Evolutionary conservation across 106 monocot genomes (phyloP).

Genomic region (Posidonia australis): DNA sequence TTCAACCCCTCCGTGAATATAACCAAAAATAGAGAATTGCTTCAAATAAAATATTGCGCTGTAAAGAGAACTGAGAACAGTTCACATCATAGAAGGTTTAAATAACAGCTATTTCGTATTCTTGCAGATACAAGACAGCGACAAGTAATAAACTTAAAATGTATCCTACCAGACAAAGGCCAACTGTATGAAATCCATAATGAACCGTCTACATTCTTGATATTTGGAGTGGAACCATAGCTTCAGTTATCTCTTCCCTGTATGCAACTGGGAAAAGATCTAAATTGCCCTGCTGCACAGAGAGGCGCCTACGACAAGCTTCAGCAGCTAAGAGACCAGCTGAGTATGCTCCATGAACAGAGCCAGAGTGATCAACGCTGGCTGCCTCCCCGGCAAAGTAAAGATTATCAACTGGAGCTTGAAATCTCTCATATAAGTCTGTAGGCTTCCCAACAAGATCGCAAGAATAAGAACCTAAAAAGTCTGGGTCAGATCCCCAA

Average conservation of each 20-base stretch:
- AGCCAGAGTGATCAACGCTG: constrained; percentile 79
- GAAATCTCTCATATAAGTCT: constrained; percentile 71
- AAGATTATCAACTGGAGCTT: constrained; percentile 73
- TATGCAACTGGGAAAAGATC: constrained; percentile 39
- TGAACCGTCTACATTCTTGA: constrained; percentile 48
- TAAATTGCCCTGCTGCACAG: constrained; percentile 35
- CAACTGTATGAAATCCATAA: background rate
- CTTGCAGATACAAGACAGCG: no score
- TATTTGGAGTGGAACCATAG: constrained; percentile 83
- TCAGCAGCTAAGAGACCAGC: constrained; percentile 79
- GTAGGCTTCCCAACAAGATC: constrained; percentile 80
- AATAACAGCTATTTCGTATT: no score
- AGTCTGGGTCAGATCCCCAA: constrained; percentile 81
- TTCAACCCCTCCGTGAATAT: no score
- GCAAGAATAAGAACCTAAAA: constrained; percentile 75
- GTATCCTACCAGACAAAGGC: no score
- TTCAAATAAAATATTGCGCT: no score
- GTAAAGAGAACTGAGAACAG: no score
- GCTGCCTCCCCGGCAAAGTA: constrained; percentile 95
- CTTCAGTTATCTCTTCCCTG: constrained; percentile 60
- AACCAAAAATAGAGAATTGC: no score
- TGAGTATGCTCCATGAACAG: constrained; percentile 87
- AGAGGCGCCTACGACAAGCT: constrained; percentile 62
- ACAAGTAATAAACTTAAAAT: no score
- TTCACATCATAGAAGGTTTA: no score